These are phyloP conservation scores for Glycine latifolia DNA, from an alignment of 306 rosid species.

Conservation along the genomic window DNA sequence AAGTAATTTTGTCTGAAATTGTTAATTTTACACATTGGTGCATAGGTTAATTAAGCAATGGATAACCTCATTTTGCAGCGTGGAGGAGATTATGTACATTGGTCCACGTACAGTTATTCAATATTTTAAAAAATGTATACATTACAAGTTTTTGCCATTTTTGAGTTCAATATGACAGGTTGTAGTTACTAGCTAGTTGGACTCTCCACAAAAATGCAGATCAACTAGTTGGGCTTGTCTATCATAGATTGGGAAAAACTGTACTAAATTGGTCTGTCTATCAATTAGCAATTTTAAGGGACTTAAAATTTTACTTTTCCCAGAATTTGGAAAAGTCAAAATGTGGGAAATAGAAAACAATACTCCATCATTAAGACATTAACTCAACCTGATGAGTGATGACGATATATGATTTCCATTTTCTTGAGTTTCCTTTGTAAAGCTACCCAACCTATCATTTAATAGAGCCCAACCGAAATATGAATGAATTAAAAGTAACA, in stretches of 20 bases:
- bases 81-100: neutral
- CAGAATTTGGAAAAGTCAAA: neutral
- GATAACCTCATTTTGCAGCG: neutral
- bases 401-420: no score
- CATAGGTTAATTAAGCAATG: neutral
- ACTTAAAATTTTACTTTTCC: neutral
- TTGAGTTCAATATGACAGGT: neutral
- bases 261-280: neutral
- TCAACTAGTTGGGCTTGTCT: neutral
- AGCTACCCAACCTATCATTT: neutral
- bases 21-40: neutral
- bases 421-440: neutral
- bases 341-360: neutral
- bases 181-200: neutral
- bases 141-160: neutral
- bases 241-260: neutral
- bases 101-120: neutral
- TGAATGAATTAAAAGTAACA: neutral
- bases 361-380: no score
- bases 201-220: neutral
- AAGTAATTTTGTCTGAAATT: neutral
- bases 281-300: neutral
- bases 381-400: no score
- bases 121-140: no score
- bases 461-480: neutral